Percentiles rank a stretch among this genome's conserved stretches.
Evolutionary conservation across 768 basidiomycete species (phyloP).

Genomic region (Xerocomellus amylosporus): DNA sequence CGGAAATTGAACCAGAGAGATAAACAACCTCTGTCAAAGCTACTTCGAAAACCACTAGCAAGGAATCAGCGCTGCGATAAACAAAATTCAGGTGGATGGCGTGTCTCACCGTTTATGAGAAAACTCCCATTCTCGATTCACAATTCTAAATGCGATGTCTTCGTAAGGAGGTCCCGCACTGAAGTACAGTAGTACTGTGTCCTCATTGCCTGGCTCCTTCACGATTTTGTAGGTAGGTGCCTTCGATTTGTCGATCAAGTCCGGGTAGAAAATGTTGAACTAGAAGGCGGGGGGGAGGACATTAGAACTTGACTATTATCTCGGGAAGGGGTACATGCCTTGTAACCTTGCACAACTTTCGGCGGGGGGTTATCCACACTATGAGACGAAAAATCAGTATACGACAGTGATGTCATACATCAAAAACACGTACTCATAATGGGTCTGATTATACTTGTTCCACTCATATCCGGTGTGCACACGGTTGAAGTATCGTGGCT

Average conservation of each 20-base stretch:
- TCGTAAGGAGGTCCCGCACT: conserved; percentile 97
- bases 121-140: conserved; percentile 98
- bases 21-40: conserved; percentile 94
- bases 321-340: conserved; percentile 43
- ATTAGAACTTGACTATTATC: conserved; percentile 4
- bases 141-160: conserved; percentile 97
- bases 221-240: conserved; percentile 96
- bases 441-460: conserved; percentile 99
- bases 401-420: not conserved
- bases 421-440: conserved; percentile 74
- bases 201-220: conserved; percentile 91
- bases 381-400: conserved; percentile 15
- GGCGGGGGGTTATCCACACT: conserved; percentile 98
- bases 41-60: conserved; percentile 87
- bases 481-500: conserved; percentile 97
- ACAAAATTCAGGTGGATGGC: conserved; percentile 5
- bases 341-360: conserved; percentile 99
- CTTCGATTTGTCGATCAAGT: conserved; percentile 96
- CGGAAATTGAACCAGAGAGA: conserved; percentile 97
- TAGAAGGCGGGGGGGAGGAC: conserved; percentile 27
- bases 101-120: conserved; percentile 82
- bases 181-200: conserved; percentile 91
- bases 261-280: conserved; percentile 99
- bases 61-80: conserved; percentile 11
- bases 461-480: conserved; percentile 99